phyloP scores from a whole-genome alignment of 225 moss, liverwort and hornwort genomes.

The Marchantia polymorpha region DNA sequence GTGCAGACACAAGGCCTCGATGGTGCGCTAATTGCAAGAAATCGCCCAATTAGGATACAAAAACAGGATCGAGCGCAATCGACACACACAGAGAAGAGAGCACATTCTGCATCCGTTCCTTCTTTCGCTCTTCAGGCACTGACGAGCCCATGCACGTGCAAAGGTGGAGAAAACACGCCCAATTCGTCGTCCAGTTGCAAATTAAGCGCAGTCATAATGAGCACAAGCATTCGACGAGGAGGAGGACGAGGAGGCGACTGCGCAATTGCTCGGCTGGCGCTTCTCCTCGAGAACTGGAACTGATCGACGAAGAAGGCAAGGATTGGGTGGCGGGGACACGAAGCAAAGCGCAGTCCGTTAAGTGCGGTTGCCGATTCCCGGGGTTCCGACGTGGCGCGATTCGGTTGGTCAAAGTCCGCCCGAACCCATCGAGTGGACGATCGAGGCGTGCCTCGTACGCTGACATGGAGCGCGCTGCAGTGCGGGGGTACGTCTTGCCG shows the following conservation, averaged over 20 bases:
- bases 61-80: neutral
- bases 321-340: neutral
- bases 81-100: neutral
- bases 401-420: too few relatives aligned
- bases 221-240: neutral
- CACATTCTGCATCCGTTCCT: too few relatives aligned
- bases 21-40: neutral
- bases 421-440: neutral
- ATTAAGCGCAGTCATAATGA: neutral
- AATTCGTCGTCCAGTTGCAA: neutral
- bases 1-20: neutral
- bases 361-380: conserved; percentile 2
- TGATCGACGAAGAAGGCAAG: neutral
- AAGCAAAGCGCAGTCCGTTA: conserved; percentile 8
- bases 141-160: neutral
- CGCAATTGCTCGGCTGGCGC: neutral
- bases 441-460: neutral
- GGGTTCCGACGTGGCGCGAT: neutral
- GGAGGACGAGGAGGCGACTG: neutral
- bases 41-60: neutral
- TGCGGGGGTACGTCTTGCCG: too few relatives aligned
- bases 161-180: neutral
- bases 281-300: neutral
- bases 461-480: neutral
- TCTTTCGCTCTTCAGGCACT: neutral